These are phyloP conservation scores for Alternaria alternata DNA, from an alignment of 2,329 filamentous ascomycete species.

Conservation along the genomic window DNA sequence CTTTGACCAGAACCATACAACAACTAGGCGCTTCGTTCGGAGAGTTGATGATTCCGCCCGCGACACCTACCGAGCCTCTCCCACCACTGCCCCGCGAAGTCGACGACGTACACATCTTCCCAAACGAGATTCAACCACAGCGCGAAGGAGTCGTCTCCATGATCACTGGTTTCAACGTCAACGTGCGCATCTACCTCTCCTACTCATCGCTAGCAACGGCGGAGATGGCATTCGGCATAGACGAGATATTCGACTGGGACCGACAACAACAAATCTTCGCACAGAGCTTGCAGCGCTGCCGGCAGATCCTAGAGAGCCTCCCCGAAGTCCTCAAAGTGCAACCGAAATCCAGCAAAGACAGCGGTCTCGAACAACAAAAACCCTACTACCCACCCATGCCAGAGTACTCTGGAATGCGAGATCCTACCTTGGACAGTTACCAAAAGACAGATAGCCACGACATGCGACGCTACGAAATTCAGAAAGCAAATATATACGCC, in stretches of 20 bases:
- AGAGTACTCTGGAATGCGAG: conserved; percentile 42
- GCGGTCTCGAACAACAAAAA: conserved; percentile 35
- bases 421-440: conserved; percentile 33
- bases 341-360: conserved; percentile 51
- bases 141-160: conserved; percentile 73
- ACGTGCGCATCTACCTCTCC: conserved; percentile 78
- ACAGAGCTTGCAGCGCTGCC: conserved; percentile 74
- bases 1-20: conserved; percentile 69
- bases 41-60: conserved; percentile 77
- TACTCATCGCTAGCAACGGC: conserved; percentile 82
- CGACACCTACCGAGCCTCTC: conserved; percentile 77
- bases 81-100: conserved; percentile 82
- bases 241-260: conserved; percentile 76
- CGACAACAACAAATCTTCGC: conserved; percentile 78
- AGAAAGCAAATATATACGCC: conserved; percentile 88
- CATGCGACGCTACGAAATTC: conserved; percentile 74
- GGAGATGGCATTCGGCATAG: conserved; percentile 82
- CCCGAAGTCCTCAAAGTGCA: conserved; percentile 73
- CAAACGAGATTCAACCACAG: conserved; percentile 74
- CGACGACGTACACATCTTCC: conserved; percentile 82
- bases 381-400: conserved; percentile 50
- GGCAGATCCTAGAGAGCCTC: conserved; percentile 71
- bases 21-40: conserved; percentile 77
- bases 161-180: conserved; percentile 82
- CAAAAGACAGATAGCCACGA: conserved; percentile 43